Evolutionary conservation across 345 rosid species (phyloP), one percentile per base, ranked within the genome.

Genomic region (Durio zibethinus): DNA sequence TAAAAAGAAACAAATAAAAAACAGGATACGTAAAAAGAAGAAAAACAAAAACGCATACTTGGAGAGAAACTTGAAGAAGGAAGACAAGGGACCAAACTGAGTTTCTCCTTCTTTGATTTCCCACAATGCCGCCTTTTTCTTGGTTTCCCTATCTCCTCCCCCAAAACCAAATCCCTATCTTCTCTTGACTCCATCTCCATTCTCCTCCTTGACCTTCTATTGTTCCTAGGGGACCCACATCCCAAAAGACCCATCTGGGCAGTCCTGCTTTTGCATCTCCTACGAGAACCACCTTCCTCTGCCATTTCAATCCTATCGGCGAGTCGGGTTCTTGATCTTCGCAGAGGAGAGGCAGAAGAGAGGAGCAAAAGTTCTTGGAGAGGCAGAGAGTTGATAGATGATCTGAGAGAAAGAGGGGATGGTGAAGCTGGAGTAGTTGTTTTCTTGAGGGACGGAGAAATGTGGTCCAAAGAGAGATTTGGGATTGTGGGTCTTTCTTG

Each of bases 21-120:
- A 65, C 57, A 38, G 25, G 35, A 78, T 63, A 65, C 31, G 64
- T 63, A 10, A 53, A 43, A 38, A 47, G 52, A 12, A n/a, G n/a
- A n/a, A n/a, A n/a, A n/a, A n/a, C n/a, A n/a, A n/a, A 31, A 31
- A 72, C 3, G 48, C 87, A 11, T 87, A 92, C 99, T 84, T 78
- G 73, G 86, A 73, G 85, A 60, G 53, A 83, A 81, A 82, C 78
- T 82, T 33, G 89, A 73, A 57, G 90, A 83, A 76, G 87, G 85
- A 69, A 83, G 80, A 73, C 74, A 77, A 50, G 86, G 87, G 75
- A 83, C 86, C 72, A 83, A 54, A 75, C 85, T 74, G 43, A 87
- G 88, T 85, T 89, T 95, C 77, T 92, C 99, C 84, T 92, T 95
- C 88, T 87, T 90, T 27, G 91, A 75, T 45, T 89, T 82, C 48